Evolutionary conservation across 345 rosid species (phyloP).

Genomic region (Salix arbutifolia): DNA sequence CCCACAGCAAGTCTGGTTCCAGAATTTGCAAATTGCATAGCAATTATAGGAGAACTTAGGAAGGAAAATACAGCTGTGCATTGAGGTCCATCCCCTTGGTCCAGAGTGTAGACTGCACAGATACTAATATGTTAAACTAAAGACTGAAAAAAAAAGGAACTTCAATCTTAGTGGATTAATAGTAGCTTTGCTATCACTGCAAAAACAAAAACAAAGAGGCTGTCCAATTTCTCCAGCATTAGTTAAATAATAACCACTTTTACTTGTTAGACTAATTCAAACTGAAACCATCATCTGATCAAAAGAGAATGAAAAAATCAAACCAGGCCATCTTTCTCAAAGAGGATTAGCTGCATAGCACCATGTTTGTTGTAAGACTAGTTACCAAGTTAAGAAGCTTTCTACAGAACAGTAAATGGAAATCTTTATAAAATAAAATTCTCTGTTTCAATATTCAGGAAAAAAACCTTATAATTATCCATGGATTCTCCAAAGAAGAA

Average conservation of each 20-base stretch:
- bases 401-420: background rate
- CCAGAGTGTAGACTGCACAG: conserved; percentile 54
- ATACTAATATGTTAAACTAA: background rate
- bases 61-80: conserved; percentile 63
- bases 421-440: background rate
- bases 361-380: background rate
- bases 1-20: conserved; percentile 71
- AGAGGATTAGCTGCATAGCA: background rate
- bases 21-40: conserved; percentile 46
- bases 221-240: background rate
- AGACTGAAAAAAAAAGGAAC: conserved; percentile 9
- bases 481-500: background rate
- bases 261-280: background rate
- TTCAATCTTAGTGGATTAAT: background rate
- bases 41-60: conserved; percentile 51
- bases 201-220: background rate
- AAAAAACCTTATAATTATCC: background rate
- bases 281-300: background rate
- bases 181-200: background rate
- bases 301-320: background rate
- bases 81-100: conserved; percentile 55
- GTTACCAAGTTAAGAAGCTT: background rate
- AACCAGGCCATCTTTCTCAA: background rate
- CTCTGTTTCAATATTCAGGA: background rate
- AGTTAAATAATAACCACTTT: background rate